Base-by-base conservation (phyloP, 176 grass and related monocot genomes). In the Dendrocalamus sinicus region DNA sequence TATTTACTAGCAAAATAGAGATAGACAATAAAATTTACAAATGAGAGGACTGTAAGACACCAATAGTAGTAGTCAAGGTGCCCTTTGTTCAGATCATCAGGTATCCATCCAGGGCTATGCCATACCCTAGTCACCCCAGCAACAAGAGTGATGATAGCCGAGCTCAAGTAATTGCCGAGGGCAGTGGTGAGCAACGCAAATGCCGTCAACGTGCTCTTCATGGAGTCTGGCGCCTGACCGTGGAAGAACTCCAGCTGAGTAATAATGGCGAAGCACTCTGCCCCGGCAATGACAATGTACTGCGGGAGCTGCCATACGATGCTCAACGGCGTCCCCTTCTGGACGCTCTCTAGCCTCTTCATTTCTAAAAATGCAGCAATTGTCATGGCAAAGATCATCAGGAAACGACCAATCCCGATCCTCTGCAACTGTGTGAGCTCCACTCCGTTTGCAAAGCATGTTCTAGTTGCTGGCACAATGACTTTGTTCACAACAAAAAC, bases 51-150 rank as follows among this genome's bases (percentile, higher is more conserved):
- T 59, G 91, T 70, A 63, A 94, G 59, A 20, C 86, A 81, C 89
- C 91, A 91, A 64, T 91, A 95, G 85, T 88, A 97, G 76, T 93
- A 97, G 81, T 94, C 90, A 59, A 97, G 88, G 55, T 97, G 92
- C 11, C 94, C 94, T 54, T 83, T 45, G 79, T 97, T 95, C 84
- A 93, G 84, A 82, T 93, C 89, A 90, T 93, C 89, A 14, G 95
- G 89, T 77, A 97, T 91, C 95, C 95, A 97, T 47, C 95, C 89
- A 46, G 95, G 89, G 41, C 46, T 73, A 22, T 81, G 81, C 59
- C 79, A 76, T 53, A 66, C 81, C 2, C 41, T 74, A 63, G 88
- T 92, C 53, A 83, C 35, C 67, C 80, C 9, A 11, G 92, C 88
- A 59, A 87, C 51, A 28, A 89, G 45, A 8, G 84, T 91, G 72